Percentiles rank a stretch among this genome's conserved stretches.
Evolutionary conservation across 129 eudicot genomes (phyloP).

Genomic region (Tagetes patula): DNA sequence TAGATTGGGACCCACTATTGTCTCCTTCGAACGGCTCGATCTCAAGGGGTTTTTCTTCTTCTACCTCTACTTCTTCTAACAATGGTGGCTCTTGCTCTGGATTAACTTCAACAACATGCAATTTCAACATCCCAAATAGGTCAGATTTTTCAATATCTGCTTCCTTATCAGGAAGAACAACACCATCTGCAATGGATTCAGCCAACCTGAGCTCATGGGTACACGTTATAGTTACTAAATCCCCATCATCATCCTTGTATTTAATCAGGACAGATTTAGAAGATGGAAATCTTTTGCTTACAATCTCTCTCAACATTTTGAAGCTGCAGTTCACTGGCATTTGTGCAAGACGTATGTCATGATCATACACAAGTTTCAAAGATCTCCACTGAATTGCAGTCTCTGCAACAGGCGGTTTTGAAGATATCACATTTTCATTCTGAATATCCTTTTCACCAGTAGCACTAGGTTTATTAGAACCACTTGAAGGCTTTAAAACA

Average conservation of each 20-base stretch:
- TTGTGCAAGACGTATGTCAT: conserved; percentile 86
- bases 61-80: conserved; percentile 81
- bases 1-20: conserved; percentile 54
- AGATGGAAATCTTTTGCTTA: conserved; percentile 71
- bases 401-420: conserved; percentile 32
- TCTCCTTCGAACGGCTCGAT: conserved; percentile 53
- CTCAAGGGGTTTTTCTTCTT: conserved; percentile 65
- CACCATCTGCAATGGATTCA: conserved; percentile 61
- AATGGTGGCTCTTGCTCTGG: conserved; percentile 91
- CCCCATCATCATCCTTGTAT: conserved; percentile 82
- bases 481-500: conserved; percentile 62
- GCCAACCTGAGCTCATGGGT: conserved; percentile 81
- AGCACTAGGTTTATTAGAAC: conserved; percentile 45
- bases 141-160: conserved; percentile 58
- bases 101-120: conserved; percentile 87
- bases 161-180: conserved; percentile 44
- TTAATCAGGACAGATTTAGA: conserved; percentile 74
- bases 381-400: conserved; percentile 53
- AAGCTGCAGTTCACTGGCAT: conserved; percentile 88
- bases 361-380: conserved; percentile 88
- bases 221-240: conserved; percentile 89
- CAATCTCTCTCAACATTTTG: conserved; percentile 70
- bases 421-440: conserved; percentile 36
- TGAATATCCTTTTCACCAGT: conserved; percentile 41
- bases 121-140: conserved; percentile 62